phyloP scores from a whole-genome alignment of 768 basidiomycete species.

The Candolleomyces eurysporus region DNA sequence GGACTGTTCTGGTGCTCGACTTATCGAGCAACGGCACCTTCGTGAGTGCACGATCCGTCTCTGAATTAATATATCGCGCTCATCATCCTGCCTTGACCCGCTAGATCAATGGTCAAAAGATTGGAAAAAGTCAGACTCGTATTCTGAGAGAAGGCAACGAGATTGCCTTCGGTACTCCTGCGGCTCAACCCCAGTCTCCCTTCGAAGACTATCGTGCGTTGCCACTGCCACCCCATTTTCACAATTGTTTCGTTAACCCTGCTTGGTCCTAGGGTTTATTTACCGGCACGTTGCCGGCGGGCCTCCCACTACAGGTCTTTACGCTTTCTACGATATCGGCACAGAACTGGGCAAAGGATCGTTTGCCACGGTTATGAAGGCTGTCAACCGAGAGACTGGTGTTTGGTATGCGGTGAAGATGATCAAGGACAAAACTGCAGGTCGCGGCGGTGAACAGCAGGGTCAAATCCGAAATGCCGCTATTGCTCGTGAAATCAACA shows the following conservation, averaged over 20 bases:
- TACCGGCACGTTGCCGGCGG: constrained; percentile 63
- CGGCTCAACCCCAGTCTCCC: constrained; percentile 40
- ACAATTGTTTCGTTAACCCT: not conserved
- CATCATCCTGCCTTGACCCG: not conserved
- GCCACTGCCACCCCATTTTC: not conserved
- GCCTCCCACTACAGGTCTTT: constrained; percentile 49
- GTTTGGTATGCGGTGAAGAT: constrained; percentile 86
- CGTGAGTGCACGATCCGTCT: constrained; percentile 33
- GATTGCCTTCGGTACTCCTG: constrained; percentile 74
- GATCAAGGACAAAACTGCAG: constrained; percentile 55
- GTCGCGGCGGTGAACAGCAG: not conserved
- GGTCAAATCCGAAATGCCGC: constrained; percentile 24
- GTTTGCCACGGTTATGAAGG: constrained; percentile 89
- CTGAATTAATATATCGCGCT: not conserved
- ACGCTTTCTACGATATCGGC: constrained; percentile 64
- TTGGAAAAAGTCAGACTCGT: constrained; percentile 54
- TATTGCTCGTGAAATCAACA: constrained; percentile 73
- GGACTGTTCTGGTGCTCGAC: constrained; percentile 52
- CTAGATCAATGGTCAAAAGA: constrained; percentile 66
- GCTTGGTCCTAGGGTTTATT: constrained; percentile 53
- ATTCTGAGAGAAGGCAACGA: constrained; percentile 80
- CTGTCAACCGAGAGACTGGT: constrained; percentile 68
- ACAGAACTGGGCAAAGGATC: constrained; percentile 84
- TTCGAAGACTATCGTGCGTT: constrained; percentile 75
- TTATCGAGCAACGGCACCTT: constrained; percentile 74